Evolutionary conservation across 2,329 filamentous ascomycete species (phyloP), one percentile per base, ranked within the genome.

Genomic region (Fusarium proliferatum): DNA sequence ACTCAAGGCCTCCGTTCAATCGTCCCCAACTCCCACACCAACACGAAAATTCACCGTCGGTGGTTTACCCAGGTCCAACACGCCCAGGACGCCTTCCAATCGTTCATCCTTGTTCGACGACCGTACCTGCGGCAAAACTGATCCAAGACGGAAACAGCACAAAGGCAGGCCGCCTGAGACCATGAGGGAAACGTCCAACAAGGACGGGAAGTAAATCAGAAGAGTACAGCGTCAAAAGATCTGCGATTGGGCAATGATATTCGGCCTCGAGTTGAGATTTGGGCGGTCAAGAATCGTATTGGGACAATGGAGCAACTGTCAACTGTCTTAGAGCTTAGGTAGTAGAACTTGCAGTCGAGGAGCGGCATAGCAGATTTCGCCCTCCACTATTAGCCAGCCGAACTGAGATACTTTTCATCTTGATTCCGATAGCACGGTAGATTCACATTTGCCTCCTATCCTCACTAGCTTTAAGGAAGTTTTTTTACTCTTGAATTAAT

Each of bases 101-200:
- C 9, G 1, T 45, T 0, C 5, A 5, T 11, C 16, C 42, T 23
- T 6, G 11, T 26, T 17, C 6, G 1, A 0, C 7, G 5, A 16
- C 5, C 6, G 0, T 45, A 0, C 0, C 9, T 17, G 3, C 16
- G 0, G 0, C 16, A 7, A 3, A 8, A 3, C 9, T 26, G 42
- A 45, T 17, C 4, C 42, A 26, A 17, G 10, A 9, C 15, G 16
- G 9, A 17, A 11, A 12, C 3, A 2, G n/a, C 0, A 5, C 16
- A 2, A 1, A 17, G 7, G n/a, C 5, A 23, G 42, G n/a, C n/a
- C 1, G 15, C 1, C 1, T 10, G 17, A 1, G 10, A 9, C 0
- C 42, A 2, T 4, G 1, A 2, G 17, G 42, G n/a, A 23, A 16
- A 8, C 41, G 6, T 5, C n/a, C n/a, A 12, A 23, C 9, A 3